These are phyloP conservation scores for Mortierella sp. DNA, from an alignment of 371 early-diverging fungal species.

Conservation along the genomic window DNA sequence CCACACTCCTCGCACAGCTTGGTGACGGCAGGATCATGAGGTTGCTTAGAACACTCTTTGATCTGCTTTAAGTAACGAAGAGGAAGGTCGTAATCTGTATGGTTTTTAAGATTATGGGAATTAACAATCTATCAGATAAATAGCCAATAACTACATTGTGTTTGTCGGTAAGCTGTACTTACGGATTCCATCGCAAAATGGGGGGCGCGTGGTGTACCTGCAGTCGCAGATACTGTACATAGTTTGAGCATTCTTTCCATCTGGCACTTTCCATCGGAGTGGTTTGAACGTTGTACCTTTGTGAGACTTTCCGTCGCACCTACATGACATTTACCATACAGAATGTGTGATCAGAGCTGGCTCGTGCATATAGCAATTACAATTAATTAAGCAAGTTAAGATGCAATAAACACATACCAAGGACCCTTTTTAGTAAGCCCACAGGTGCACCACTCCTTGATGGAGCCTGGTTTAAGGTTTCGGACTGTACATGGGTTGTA, in stretches of 20 bases:
- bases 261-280: slow-evolving; percentile 56
- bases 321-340: neutral
- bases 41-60: slow-evolving; percentile 44
- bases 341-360: neutral
- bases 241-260: slow-evolving; percentile 44
- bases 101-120: no score
- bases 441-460: slow-evolving; percentile 60
- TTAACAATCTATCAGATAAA: no score
- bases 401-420: slow-evolving; percentile 34
- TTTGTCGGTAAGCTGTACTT: slow-evolving; percentile 14
- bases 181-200: slow-evolving; percentile 58
- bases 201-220: slow-evolving; percentile 55
- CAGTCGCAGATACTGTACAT: slow-evolving; percentile 58
- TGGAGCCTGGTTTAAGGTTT: slow-evolving; percentile 57
- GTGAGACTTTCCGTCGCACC: slow-evolving; percentile 56
- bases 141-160: no score
- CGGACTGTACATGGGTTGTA: slow-evolving; percentile 58
- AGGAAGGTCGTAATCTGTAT: slow-evolving; percentile 46
- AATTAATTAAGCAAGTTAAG: neutral
- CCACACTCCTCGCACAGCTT: slow-evolving; percentile 57
- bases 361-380: neutral
- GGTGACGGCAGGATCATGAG: slow-evolving; percentile 46
- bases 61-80: slow-evolving; percentile 52
- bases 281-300: slow-evolving; percentile 58
- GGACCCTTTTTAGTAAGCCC: slow-evolving; percentile 58